These are phyloP conservation scores for Aspergillus niger DNA, from an alignment of 2,329 filamentous ascomycete genomes.

Conservation along the genomic window DNA sequence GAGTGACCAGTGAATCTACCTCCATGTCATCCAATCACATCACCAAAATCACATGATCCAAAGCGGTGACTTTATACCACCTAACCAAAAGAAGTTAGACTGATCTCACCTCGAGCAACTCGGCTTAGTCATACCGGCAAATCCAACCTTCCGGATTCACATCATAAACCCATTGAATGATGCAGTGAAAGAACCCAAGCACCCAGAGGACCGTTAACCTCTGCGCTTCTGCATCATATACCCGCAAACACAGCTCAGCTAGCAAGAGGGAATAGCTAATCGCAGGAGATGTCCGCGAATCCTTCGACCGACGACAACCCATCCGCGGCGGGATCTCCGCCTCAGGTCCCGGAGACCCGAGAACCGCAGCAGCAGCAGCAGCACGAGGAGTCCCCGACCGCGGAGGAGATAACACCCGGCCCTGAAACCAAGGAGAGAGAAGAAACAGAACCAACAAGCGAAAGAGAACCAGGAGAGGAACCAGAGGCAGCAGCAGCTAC, in stretches of 20 bases:
- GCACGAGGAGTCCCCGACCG: constrained; percentile 25
- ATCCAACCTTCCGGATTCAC: background rate
- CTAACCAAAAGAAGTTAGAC: background rate
- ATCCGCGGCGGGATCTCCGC: background rate
- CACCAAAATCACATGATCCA: background rate
- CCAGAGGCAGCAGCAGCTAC: constrained; percentile 10
- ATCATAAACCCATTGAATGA: background rate
- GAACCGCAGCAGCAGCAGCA: constrained; percentile 21
- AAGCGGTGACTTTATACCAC: no score
- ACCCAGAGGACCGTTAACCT: background rate
- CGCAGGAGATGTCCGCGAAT: constrained; percentile 16
- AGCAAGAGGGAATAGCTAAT: constrained; percentile 12
- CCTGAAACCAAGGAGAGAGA: constrained; percentile 4
- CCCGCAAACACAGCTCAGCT: background rate
- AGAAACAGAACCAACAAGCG: constrained; percentile 17
- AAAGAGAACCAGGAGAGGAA: constrained; percentile 14
- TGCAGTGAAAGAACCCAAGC: background rate
- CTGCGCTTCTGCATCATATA: background rate
- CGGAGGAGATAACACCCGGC: background rate
- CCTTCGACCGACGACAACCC: constrained; percentile 8
- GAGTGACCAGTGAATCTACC: background rate
- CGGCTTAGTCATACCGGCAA: background rate
- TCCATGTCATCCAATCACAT: background rate
- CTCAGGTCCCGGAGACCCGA: background rate
- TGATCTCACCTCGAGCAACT: background rate